phyloP scores from a whole-genome alignment of 2,329 filamentous ascomycete genomes.

The Colletotrichum viniferum region DNA sequence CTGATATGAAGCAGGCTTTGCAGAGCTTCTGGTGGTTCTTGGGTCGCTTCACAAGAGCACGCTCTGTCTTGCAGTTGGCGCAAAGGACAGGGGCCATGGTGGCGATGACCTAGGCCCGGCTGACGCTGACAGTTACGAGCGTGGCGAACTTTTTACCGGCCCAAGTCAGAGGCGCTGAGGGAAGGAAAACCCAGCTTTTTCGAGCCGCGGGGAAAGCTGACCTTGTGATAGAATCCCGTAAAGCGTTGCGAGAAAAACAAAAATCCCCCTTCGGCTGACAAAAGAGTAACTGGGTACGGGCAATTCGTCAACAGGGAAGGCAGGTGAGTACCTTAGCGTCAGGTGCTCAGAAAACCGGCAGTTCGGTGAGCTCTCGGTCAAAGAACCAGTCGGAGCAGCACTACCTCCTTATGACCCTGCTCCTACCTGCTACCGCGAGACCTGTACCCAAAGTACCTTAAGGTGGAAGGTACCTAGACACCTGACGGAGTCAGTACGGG shows the following conservation, averaged over 20 bases:
- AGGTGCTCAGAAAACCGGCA: neutral
- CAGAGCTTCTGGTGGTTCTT: constrained; percentile 96
- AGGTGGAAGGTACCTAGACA: neutral
- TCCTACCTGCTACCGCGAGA: no score
- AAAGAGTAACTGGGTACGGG: neutral
- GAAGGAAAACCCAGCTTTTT: no score
- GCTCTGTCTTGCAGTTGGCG: constrained; percentile 73
- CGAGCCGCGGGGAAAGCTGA: neutral
- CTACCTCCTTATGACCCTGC: no score
- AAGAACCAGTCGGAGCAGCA: neutral
- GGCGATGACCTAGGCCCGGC: neutral
- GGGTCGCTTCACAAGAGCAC: constrained; percentile 89
- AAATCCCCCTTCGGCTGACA: neutral
- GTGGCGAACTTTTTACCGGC: neutral
- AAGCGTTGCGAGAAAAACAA: neutral
- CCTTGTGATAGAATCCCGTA: neutral
- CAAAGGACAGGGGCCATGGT: constrained; percentile 80
- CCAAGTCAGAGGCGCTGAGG: neutral
- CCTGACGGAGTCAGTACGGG: neutral
- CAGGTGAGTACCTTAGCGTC: neutral
- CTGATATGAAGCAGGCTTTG: constrained; percentile 81
- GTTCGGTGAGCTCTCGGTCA: neutral
- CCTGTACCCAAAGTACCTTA: no score
- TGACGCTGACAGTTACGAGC: neutral
- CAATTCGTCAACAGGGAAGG: neutral